Percentiles rank a stretch among this genome's conserved stretches.
phyloP scores from a whole-genome alignment of 164 flowering plant species.

The Euptelea pleiosperma region DNA sequence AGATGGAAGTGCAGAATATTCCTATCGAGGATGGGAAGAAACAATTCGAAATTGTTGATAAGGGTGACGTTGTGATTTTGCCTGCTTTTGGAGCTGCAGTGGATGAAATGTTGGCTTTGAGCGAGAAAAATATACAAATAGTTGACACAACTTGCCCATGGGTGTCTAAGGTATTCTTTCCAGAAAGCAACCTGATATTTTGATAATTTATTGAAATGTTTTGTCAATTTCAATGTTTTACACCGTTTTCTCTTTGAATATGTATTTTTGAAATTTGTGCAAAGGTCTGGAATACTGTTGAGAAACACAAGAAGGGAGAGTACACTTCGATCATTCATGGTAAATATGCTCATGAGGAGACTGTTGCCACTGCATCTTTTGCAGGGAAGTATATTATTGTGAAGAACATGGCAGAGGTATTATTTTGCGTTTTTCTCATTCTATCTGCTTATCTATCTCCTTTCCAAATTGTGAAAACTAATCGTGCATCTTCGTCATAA shows the following conservation, averaged over 20 bases:
- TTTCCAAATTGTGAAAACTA: not conserved
- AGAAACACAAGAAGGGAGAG: conserved; percentile 95
- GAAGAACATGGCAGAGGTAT: conserved; percentile 87
- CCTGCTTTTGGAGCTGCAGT: conserved; percentile 99
- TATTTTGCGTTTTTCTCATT: conserved; percentile 1
- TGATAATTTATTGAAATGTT: not conserved
- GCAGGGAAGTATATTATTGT: conserved; percentile 87
- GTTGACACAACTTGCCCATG: conserved; percentile 99
- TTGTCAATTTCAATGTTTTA: not conserved
- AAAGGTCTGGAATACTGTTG: conserved; percentile 93
- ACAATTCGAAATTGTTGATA: conserved; percentile 75
- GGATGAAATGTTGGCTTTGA: conserved; percentile 78
- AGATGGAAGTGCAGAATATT: conserved; percentile 78
- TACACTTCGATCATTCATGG: conserved; percentile 96
- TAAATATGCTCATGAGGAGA: conserved; percentile 92
- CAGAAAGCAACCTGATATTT: conserved; percentile 3
- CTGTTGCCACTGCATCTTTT: conserved; percentile 95
- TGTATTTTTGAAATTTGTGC: conserved; percentile 4
- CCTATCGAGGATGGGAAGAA: conserved; percentile 74
- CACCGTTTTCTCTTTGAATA: not conserved
- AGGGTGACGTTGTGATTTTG: conserved; percentile 89
- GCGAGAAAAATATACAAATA: conserved; percentile 79
- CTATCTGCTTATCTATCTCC: not conserved
- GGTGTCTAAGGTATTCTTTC: conserved; percentile 79
- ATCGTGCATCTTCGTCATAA: not conserved